Evolutionary conservation across 2,329 filamentous ascomycete genomes (phyloP).

Genomic region (Mycosphaerella sp.): DNA sequence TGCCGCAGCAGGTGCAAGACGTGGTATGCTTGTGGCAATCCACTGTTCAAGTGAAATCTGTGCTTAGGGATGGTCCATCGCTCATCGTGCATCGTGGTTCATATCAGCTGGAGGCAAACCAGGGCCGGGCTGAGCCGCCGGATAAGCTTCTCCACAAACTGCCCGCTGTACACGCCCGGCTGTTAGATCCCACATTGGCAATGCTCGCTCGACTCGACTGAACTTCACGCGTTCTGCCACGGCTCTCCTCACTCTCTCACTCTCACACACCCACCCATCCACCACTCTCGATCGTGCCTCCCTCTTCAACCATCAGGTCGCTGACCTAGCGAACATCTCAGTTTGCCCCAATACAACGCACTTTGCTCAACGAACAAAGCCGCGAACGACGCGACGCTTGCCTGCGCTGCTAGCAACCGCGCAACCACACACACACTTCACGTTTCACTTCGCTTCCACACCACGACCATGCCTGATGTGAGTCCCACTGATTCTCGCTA

Average conservation of each 20-base stretch:
- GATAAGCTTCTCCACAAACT: too few relatives aligned
- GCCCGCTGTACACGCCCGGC: too few relatives aligned
- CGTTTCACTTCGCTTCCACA: neutral
- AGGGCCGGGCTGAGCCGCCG: too few relatives aligned
- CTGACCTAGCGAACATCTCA: conserved; percentile 11
- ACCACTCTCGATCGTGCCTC: neutral
- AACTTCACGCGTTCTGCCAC: neutral
- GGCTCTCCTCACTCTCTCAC: neutral
- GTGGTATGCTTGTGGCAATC: too few relatives aligned
- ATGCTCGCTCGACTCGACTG: neutral
- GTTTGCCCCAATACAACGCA: conserved; percentile 8
- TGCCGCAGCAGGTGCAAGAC: too few relatives aligned
- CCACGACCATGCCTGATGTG: conserved; percentile 35
- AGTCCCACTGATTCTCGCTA: conserved; percentile 15
- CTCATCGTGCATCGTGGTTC: too few relatives aligned
- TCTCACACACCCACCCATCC: neutral
- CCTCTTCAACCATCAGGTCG: conserved; percentile 1
- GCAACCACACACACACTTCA: conserved; percentile 12
- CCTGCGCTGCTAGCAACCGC: conserved; percentile 16
- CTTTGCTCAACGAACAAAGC: conserved; percentile 13
- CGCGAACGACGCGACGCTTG: neutral
- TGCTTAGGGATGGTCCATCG: too few relatives aligned
- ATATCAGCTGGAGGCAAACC: too few relatives aligned
- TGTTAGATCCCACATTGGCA: too few relatives aligned
- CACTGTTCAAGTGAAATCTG: too few relatives aligned